These are phyloP conservation scores for Suhomyces faveliae DNA, from an alignment of 805 yeast genomes.

Conservation along the genomic window DNA sequence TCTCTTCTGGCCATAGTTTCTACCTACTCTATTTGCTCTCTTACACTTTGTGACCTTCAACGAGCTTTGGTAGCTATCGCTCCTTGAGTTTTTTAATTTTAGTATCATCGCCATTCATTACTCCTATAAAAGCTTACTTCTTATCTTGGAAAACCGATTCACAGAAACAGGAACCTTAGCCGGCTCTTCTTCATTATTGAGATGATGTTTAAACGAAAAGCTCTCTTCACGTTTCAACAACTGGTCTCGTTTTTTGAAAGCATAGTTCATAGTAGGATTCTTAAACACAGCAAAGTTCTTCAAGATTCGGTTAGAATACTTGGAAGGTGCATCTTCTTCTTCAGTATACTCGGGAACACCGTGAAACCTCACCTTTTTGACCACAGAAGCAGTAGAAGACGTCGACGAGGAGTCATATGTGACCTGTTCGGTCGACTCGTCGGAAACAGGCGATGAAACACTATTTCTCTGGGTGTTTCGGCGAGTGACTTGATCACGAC, in stretches of 20 bases:
- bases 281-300: constrained; percentile 39
- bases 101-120: not conserved
- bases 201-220: constrained; percentile 26
- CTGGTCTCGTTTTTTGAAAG: constrained; percentile 35
- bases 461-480: constrained; percentile 34
- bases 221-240: constrained; percentile 41
- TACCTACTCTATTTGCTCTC: too few relatives aligned
- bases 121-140: constrained; percentile 16
- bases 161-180: not conserved
- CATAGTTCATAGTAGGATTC: constrained; percentile 10
- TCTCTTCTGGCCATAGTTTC: too few relatives aligned
- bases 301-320: constrained; percentile 33
- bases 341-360: constrained; percentile 53
- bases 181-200: constrained; percentile 6
- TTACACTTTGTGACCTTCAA: too few relatives aligned
- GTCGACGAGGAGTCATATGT: constrained; percentile 9
- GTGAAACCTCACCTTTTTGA: constrained; percentile 49
- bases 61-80: too few relatives aligned
- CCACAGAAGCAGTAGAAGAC: constrained; percentile 9
- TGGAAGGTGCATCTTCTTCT: constrained; percentile 56
- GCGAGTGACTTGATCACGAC: constrained; percentile 26
- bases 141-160: constrained; percentile 20
- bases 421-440: not conserved
- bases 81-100: not conserved
- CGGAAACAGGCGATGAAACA: constrained; percentile 13